Conservation (phyloP, 371 early-diverging fungal genomes). For the Lichtheimia hyalospora region DNA sequence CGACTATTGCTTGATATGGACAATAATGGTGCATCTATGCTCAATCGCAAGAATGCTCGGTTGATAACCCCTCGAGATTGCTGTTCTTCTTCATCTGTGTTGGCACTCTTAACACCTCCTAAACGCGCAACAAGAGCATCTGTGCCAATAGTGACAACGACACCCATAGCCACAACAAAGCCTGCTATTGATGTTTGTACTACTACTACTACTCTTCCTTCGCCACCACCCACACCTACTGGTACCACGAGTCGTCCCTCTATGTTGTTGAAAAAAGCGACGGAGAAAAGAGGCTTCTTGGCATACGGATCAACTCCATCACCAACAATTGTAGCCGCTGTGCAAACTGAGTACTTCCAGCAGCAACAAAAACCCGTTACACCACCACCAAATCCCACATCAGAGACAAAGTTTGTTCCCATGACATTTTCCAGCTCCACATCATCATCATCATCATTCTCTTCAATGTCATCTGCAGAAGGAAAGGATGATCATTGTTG, state of each 20-base stretch:
- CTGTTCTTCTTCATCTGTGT: no score
- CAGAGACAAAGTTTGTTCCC: not conserved
- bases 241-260: conserved; percentile 13
- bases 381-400: not conserved
- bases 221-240: conserved; percentile 8
- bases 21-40: conserved; percentile 27
- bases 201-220: not conserved
- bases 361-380: no score
- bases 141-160: no score
- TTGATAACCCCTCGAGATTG: no score
- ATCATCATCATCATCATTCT: conserved; percentile 19
- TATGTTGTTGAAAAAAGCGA: conserved; percentile 10
- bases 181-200: no score
- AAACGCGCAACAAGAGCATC: no score
- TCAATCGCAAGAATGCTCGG: no score
- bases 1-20: conserved; percentile 60
- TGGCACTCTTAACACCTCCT: no score
- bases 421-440: conserved; percentile 18
- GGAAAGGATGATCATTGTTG: conserved; percentile 11
- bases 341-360: no score
- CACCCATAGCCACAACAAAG: no score
- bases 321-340: no score
- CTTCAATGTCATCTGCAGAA: conserved; percentile 15
- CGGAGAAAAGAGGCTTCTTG: not conserved
- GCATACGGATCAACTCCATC: no score